Percentiles rank a stretch among this genome's conserved stretches.
Evolutionary conservation across 2,329 filamentous ascomycete species (phyloP).

Genomic region (Chaetomium sp.): DNA sequence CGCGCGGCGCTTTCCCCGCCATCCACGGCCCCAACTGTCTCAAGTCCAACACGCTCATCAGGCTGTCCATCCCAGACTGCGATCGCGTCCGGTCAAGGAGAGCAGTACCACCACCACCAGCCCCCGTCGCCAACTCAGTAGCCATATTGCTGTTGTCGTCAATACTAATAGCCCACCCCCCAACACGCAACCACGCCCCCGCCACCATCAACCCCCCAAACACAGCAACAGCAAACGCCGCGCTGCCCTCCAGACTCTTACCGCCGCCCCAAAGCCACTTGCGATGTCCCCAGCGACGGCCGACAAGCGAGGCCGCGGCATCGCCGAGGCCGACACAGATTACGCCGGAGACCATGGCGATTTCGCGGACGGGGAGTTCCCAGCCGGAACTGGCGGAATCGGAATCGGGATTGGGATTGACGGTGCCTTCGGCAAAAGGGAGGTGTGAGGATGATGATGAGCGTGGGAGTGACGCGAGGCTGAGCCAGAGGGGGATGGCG

Average conservation of each 20-base stretch:
- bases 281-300: slow-evolving; percentile 72
- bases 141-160: background rate
- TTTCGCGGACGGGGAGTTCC: slow-evolving; percentile 67
- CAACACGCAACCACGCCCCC: slow-evolving; percentile 67
- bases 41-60: slow-evolving; percentile 10
- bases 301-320: slow-evolving; percentile 84
- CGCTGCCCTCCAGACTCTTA: slow-evolving; percentile 83
- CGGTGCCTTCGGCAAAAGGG: slow-evolving; percentile 26
- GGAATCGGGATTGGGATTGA: background rate
- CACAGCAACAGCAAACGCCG: slow-evolving; percentile 78
- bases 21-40: slow-evolving; percentile 8
- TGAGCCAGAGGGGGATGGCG: slow-evolving; percentile 89
- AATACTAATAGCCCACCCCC: slow-evolving; percentile 55
- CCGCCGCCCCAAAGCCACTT: slow-evolving; percentile 98
- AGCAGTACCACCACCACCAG: background rate
- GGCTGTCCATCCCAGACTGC: slow-evolving; percentile 8
- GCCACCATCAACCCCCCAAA: slow-evolving; percentile 64
- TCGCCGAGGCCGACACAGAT: slow-evolving; percentile 94
- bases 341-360: slow-evolving; percentile 87
- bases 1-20: slow-evolving; percentile 47
- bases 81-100: background rate
- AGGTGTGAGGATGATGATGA: slow-evolving; percentile 21
- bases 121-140: background rate
- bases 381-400: slow-evolving; percentile 46
- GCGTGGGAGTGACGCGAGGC: slow-evolving; percentile 58